Percentiles rank a stretch among this genome's conserved stretches.
phyloP scores from a whole-genome alignment of 2,329 filamentous ascomycete genomes.

The Colletotrichum sp. region DNA sequence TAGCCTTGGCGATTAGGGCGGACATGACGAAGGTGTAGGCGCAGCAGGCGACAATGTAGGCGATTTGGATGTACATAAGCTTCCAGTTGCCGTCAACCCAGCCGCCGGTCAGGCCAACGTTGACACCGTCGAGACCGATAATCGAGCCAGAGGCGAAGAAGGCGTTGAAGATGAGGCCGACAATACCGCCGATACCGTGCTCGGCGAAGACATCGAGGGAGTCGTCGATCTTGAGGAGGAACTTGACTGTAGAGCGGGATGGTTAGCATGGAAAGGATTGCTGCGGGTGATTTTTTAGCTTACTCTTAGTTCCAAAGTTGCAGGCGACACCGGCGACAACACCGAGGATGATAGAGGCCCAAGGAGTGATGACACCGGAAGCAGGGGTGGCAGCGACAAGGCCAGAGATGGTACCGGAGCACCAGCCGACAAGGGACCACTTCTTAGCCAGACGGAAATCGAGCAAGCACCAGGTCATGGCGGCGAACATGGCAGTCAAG shows the following conservation, averaged over 20 bases:
- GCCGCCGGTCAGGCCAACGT: slow-evolving; percentile 69
- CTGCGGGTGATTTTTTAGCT: background rate
- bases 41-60: slow-evolving; percentile 71
- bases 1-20: slow-evolving; percentile 73
- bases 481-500: slow-evolving; percentile 88
- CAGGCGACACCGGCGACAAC: slow-evolving; percentile 68
- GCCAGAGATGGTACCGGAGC: slow-evolving; percentile 73
- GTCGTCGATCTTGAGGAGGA: slow-evolving; percentile 69
- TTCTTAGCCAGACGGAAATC: slow-evolving; percentile 94
- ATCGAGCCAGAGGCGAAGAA: slow-evolving; percentile 74
- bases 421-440: slow-evolving; percentile 84
- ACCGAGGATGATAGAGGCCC: slow-evolving; percentile 71
- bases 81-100: slow-evolving; percentile 79
- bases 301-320: slow-evolving; percentile 71
- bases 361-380: slow-evolving; percentile 71
- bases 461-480: slow-evolving; percentile 92
- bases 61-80: slow-evolving; percentile 80
- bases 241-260: slow-evolving; percentile 52
- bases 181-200: slow-evolving; percentile 72
- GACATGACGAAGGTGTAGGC: slow-evolving; percentile 77
- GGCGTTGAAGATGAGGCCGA: slow-evolving; percentile 75
- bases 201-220: slow-evolving; percentile 76
- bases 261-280: background rate
- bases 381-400: slow-evolving; percentile 74
- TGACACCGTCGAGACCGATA: slow-evolving; percentile 79